A percentile compares a stretch with the other conserved stretches of the same genome.
Conservation (phyloP, 805 yeast species). For the Wickerhamiella spandovensis region DNA sequence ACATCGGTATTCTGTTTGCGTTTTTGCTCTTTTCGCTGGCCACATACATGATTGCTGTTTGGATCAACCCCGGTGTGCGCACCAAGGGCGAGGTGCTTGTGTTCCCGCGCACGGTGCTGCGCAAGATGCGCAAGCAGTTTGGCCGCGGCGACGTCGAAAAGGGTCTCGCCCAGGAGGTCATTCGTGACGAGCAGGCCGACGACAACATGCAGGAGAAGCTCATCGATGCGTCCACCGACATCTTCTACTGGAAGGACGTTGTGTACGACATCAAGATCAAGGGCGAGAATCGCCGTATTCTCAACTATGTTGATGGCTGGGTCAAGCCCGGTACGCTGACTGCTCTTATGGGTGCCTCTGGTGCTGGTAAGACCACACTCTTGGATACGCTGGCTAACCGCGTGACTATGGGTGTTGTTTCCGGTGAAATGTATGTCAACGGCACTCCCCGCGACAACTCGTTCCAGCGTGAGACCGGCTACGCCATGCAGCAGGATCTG, state of each 20-base stretch:
- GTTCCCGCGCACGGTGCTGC: slow-evolving; percentile 15
- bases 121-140: slow-evolving; percentile 9
- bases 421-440: slow-evolving; percentile 62
- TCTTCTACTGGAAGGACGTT: slow-evolving; percentile 51
- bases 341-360: slow-evolving; percentile 76
- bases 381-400: slow-evolving; percentile 62
- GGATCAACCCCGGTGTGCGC: slow-evolving; percentile 21
- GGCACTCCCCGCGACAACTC: slow-evolving; percentile 50
- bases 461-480: slow-evolving; percentile 67
- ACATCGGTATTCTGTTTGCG: slow-evolving; percentile 53
- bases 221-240: slow-evolving; percentile 31
- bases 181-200: slow-evolving; percentile 20
- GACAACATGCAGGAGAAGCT: slow-evolving; percentile 17
- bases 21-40: slow-evolving; percentile 31
- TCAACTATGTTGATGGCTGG: slow-evolving; percentile 50
- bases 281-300: slow-evolving; percentile 26
- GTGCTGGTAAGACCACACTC: slow-evolving; percentile 76
- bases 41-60: slow-evolving; percentile 24
- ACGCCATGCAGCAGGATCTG: slow-evolving; percentile 70
- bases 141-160: slow-evolving; percentile 8
- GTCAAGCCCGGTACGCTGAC: slow-evolving; percentile 72
- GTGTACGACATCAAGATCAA: slow-evolving; percentile 39
- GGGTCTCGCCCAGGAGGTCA: slow-evolving; percentile 5
- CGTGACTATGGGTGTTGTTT: slow-evolving; percentile 53
- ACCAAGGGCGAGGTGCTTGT: slow-evolving; percentile 24